Percentiles rank a stretch among this genome's conserved stretches.
Conservation (phyloP, 2,329 filamentous ascomycete species). For the Zalaria sp. region DNA sequence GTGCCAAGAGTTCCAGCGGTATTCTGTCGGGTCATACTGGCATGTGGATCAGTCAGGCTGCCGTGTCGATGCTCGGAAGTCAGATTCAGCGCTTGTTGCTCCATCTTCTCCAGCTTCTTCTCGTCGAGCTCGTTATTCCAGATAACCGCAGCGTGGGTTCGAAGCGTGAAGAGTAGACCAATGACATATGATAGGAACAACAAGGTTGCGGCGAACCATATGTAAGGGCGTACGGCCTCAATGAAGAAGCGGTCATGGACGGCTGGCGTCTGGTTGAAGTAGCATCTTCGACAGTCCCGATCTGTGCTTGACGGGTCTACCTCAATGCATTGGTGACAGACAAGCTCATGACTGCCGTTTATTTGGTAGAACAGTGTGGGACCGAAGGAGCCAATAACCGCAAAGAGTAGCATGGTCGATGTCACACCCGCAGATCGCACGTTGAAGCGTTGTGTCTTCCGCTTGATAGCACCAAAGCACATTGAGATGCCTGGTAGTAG, state of each 20-base stretch:
- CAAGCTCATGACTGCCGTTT: conserved; percentile 92
- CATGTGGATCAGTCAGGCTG: conserved; percentile 5
- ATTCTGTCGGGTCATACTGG: conserved; percentile 5
- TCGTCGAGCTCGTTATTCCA: conserved; percentile 67
- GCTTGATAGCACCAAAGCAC: conserved; percentile 96
- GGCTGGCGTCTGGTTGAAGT: conserved; percentile 77
- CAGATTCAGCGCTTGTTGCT: conserved; percentile 17
- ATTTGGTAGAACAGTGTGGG: conserved; percentile 98
- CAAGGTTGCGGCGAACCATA: conserved; percentile 71
- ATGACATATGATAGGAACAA: conserved; percentile 90
- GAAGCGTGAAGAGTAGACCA: conserved; percentile 85
- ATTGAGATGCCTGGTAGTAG: conserved; percentile 92
- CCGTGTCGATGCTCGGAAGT: background rate
- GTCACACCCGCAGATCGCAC: conserved; percentile 91
- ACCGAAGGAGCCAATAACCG: conserved; percentile 86
- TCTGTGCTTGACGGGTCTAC: conserved; percentile 31
- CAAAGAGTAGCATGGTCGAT: conserved; percentile 94
- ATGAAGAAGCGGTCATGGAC: conserved; percentile 79
- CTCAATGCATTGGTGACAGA: conserved; percentile 53
- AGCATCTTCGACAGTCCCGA: conserved; percentile 81
- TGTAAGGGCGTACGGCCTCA: conserved; percentile 84
- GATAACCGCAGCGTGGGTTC: conserved; percentile 92
- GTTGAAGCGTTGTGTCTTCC: conserved; percentile 97
- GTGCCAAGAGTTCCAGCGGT: conserved; percentile 13
- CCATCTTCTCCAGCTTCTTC: conserved; percentile 27